Base-by-base conservation (phyloP, 2,329 filamentous ascomycete genomes). In the Sclerotiophoma versabilis region DNA sequence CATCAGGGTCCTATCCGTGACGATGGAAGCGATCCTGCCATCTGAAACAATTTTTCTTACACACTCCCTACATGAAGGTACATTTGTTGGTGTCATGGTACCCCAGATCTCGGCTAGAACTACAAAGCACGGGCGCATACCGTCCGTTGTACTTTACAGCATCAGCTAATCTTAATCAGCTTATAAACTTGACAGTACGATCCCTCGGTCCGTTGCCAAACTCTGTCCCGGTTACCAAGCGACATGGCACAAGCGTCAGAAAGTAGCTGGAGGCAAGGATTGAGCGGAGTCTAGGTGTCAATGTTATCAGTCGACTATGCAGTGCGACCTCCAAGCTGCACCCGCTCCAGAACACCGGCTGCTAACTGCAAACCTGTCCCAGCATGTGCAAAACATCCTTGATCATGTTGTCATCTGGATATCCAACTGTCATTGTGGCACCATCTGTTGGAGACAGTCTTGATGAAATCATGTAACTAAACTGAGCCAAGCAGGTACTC, bases 271-370 rank as follows among this genome's bases (percentile, higher is more conserved):
- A 27, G 32, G 41, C 51, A 45, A 45, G 51, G 51, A 8, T 45
- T 15, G 19, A 39, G 27, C 27, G 19, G 27, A 29, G 32, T 32
- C 47, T 37, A 38, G 22, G 17, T 38, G 37, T 47, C 37, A 44
- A 44, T 5, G 37, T 48, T 34, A 48, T 38, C 25, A 56, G 8
- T 51, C 9, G 30, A 56, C 33, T 48, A 51, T 56, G 53, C 48
- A 45, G 43, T 51, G 32, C 36, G 19, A 49, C 53, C 26, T 25
- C 3, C 33, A 27, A 41, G 34, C 33, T 49, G 51, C 36, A 37
- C 30, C 33, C 23, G 34, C 34, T 29, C 39, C 44, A 49, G 44
- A 49, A 39, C 33, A 14, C 39, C 27, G 38, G 39, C 44, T 39
- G 23, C 27, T 44, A 19, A 15, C 29, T 44, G 25, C 38, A 26